These are phyloP conservation scores for Macrolepiota fuliginosa DNA, from an alignment of 768 basidiomycete species.

Conservation along the genomic window DNA sequence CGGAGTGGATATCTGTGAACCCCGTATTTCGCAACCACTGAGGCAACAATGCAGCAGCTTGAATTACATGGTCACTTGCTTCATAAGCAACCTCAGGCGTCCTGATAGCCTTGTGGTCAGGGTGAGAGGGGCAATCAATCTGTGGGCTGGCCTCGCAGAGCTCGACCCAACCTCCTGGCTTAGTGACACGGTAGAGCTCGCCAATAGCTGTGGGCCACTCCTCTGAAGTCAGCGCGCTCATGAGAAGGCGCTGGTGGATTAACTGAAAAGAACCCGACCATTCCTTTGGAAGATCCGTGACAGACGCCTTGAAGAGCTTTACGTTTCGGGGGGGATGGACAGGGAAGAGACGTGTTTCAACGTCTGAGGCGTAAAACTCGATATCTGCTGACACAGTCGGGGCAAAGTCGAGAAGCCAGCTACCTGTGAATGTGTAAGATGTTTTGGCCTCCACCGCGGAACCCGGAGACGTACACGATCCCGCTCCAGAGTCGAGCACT, in stretches of 20 bases:
- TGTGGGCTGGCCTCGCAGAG: slow-evolving; percentile 12
- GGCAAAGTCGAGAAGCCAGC: slow-evolving; percentile 20
- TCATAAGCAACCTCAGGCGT: slow-evolving; percentile 5
- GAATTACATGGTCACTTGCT: slow-evolving; percentile 10
- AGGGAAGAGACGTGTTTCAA: slow-evolving; percentile 21
- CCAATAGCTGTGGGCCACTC: slow-evolving; percentile 11
- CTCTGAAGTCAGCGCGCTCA: slow-evolving; percentile 7
- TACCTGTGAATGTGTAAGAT: slow-evolving; percentile 11
- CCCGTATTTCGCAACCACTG: slow-evolving; percentile 10
- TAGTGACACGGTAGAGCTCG: slow-evolving; percentile 10
- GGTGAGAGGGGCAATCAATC: slow-evolving; percentile 9
- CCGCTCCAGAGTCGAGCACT: slow-evolving; percentile 14
- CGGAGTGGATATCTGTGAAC: slow-evolving; percentile 8
- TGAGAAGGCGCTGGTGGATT: slow-evolving; percentile 13
- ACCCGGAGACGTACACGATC: slow-evolving; percentile 2
- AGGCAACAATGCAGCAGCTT: slow-evolving; percentile 12
- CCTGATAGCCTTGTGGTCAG: slow-evolving; percentile 9
- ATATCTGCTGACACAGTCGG: slow-evolving; percentile 8
- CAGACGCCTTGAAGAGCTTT: slow-evolving; percentile 10
- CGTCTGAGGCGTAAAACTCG: slow-evolving; percentile 20
- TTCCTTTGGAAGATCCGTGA: slow-evolving; percentile 9
- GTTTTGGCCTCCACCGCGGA: background rate
- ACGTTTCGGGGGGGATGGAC: slow-evolving; percentile 8
- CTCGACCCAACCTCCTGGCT: slow-evolving; percentile 14
- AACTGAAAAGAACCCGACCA: slow-evolving; percentile 12